Conservation (phyloP, 495 filamentous ascomycete genomes). For the Darksidea phi region DNA sequence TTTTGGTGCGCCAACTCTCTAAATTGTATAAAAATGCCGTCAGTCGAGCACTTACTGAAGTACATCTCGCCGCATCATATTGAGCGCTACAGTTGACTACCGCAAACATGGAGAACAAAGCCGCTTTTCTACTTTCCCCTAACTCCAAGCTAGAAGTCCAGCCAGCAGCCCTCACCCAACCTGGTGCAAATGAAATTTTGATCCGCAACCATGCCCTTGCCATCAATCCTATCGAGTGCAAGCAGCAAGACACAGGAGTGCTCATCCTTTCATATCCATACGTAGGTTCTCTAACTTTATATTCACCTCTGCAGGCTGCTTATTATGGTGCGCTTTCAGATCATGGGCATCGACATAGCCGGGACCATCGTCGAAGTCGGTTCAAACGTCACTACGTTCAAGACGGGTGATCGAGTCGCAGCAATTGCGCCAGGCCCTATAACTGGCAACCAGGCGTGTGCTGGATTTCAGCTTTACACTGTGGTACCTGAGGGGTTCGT, state of each 20-base stretch:
- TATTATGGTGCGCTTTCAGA: constrained; percentile 5
- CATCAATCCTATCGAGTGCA: constrained; percentile 22
- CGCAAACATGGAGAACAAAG: constrained; percentile 20
- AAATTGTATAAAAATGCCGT: background rate
- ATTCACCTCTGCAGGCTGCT: background rate
- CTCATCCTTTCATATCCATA: constrained; percentile 10
- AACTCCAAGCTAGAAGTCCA: constrained; percentile 9
- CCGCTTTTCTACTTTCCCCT: constrained; percentile 1
- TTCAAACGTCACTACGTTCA: constrained; percentile 33
- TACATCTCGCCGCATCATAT: background rate
- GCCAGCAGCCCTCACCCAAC: background rate
- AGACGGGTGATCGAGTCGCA: constrained; percentile 37
- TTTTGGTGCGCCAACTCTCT: too few species aligned
- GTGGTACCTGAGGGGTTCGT: constrained; percentile 27
- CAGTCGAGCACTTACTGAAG: background rate
- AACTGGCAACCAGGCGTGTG: constrained; percentile 9
- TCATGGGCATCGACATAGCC: constrained; percentile 39
- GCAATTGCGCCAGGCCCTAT: constrained; percentile 21
- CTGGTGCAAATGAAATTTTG: constrained; percentile 17
- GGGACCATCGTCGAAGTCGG: constrained; percentile 40
- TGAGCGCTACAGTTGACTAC: background rate
- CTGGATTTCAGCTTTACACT: constrained; percentile 29
- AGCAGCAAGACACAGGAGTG: constrained; percentile 12
- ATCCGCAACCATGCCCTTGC: constrained; percentile 27
- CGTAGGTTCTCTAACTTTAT: background rate